Base-by-base conservation (phyloP, 441 rosid species). In the Gossypium trilobum region DNA sequence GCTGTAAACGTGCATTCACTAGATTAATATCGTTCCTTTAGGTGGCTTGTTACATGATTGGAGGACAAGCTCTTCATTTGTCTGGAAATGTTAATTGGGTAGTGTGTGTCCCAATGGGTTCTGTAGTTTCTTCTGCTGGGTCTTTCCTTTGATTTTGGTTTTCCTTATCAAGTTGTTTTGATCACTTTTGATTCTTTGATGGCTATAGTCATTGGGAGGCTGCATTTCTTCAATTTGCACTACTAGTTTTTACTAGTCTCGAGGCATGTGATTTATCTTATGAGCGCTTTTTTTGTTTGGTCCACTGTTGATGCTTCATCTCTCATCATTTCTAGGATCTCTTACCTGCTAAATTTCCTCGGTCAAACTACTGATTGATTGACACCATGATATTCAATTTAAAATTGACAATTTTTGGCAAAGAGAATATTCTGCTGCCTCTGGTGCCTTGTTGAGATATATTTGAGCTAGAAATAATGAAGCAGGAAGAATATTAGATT, bases 21-120 rank as follows among this genome's bases (percentile, higher is more conserved):
- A 33, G 39, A 33, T 33, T 33, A 33, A 33, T 33, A 33, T 33
- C 39, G 2, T 33, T 33, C 39, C 39, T 33, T 6, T 33, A 33
- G 39, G 39, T 33, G 39, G 39, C 39, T 33, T 33, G 39, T 33
- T 33, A 33, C 39, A 33, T 33, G 39, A 33, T 6, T 33, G 39
- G 9, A 33, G 39, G 39, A 33, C 39, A 33, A 33, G 39, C 39
- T 33, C 39, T 33, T 33, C 39, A 1, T 33, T 33, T 29, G 60
- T 29, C 60, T 68, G 52, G 72, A 50, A 51, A 68, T 75, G 52
- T 70, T 22, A 50, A 72, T 23, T 73, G 74, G 74, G 69, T 68
- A 48, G 52, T 61, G 50, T 13, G 13, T 52, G 75, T 33, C 66
- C 67, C 56, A 9, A 25, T 56, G 44, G 52, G 61, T 2, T 2